phyloP scores from a whole-genome alignment of 768 basidiomycete genomes.

The Xerocomellus amylosporus region DNA sequence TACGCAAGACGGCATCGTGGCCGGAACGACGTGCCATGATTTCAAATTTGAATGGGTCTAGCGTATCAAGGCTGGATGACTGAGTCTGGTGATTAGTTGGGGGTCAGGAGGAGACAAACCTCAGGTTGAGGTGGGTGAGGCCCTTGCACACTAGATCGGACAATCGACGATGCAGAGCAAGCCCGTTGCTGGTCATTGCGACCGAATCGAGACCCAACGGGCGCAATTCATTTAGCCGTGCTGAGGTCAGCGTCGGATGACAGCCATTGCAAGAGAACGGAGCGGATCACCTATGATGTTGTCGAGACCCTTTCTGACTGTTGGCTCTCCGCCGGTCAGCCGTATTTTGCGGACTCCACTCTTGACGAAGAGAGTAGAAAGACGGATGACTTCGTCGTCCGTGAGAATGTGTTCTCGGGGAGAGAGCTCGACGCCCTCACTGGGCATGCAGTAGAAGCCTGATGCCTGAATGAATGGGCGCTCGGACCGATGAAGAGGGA shows the following conservation, averaged over 20 bases:
- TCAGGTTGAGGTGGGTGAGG: conserved; percentile 72
- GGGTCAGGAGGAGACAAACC: conserved; percentile 36
- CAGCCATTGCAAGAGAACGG: not conserved
- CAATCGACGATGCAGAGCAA: conserved; percentile 72
- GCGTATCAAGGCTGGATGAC: conserved; percentile 67
- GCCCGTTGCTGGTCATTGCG: conserved; percentile 84
- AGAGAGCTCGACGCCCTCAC: conserved; percentile 71
- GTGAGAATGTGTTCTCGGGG: conserved; percentile 68
- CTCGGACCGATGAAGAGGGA: conserved; percentile 1
- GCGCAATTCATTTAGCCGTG: conserved; percentile 58
- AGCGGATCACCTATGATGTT: conserved; percentile 61
- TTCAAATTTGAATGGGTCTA: conserved; percentile 86
- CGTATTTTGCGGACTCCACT: conserved; percentile 86
- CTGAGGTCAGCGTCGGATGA: conserved; percentile 36
- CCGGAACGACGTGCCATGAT: conserved; percentile 79
- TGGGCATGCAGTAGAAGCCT: conserved; percentile 95
- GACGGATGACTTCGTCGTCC: conserved; percentile 69
- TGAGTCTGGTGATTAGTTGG: conserved; percentile 2
- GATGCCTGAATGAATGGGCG: not conserved
- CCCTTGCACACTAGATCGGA: conserved; percentile 65
- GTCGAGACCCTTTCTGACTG: conserved; percentile 69
- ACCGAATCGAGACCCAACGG: conserved; percentile 64
- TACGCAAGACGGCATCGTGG: conserved; percentile 69
- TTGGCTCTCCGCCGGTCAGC: conserved; percentile 87
- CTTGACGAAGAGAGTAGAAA: conserved; percentile 73